A percentile compares a stretch with the other conserved stretches of the same genome.
These are phyloP conservation scores for Tylopilus balloui DNA, from an alignment of 768 basidiomycete genomes.

Conservation along the genomic window DNA sequence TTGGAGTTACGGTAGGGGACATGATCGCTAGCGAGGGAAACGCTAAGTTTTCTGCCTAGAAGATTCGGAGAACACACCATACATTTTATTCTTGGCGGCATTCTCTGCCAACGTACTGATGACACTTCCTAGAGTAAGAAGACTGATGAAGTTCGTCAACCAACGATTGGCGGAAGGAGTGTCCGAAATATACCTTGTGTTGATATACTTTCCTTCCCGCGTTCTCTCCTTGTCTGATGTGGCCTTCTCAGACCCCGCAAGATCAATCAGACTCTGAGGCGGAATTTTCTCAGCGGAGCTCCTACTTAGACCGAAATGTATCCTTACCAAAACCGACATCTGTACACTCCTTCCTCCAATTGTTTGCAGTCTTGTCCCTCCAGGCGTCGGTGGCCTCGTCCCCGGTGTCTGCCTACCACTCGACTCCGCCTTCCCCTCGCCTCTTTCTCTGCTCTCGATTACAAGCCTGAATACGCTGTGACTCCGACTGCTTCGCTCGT, in stretches of 20 bases:
- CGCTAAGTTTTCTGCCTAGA: background rate
- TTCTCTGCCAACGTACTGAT: constrained; percentile 92
- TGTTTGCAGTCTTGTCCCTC: constrained; percentile 66
- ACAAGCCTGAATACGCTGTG: constrained; percentile 94
- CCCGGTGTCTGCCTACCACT: constrained; percentile 54
- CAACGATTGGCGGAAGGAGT: background rate
- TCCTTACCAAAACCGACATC: constrained; percentile 63
- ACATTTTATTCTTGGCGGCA: constrained; percentile 69
- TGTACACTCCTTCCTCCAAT: constrained; percentile 77
- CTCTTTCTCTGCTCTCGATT: constrained; percentile 78
- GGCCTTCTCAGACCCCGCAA: constrained; percentile 95
- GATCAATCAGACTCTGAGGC: constrained; percentile 80
- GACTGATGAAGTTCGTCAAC: constrained; percentile 37
- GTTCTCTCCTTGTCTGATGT: constrained; percentile 94
- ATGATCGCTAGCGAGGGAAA: constrained; percentile 54
- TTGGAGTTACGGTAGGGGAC: constrained; percentile 96
- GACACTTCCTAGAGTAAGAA: constrained; percentile 89
- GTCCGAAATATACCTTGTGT: constrained; percentile 56
- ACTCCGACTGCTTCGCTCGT: constrained; percentile 89
- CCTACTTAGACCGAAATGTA: background rate
- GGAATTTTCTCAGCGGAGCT: background rate
- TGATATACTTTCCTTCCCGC: constrained; percentile 96
- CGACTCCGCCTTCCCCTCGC: constrained; percentile 39
- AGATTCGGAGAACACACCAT: constrained; percentile 7
- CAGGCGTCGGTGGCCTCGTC: constrained; percentile 44